Percentiles rank a stretch among this genome's conserved stretches.
Evolutionary conservation across 2,329 filamentous ascomycete species (phyloP).

Genomic region (Colletotrichum euphorbiae): DNA sequence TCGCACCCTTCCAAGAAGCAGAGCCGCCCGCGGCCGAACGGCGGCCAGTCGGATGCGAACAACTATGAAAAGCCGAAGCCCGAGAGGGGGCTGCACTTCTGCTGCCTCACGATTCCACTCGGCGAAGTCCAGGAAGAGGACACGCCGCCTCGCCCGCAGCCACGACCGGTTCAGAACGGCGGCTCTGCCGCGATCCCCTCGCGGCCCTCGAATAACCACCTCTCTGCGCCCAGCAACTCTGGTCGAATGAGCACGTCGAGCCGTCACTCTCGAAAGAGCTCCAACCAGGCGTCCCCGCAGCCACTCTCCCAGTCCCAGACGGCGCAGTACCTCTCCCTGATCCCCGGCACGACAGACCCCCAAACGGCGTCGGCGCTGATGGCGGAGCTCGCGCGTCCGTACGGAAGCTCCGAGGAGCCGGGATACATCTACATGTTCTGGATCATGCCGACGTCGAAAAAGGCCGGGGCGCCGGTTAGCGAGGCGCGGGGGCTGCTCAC

Average conservation of each 20-base stretch:
- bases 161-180: conserved; percentile 56
- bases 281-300: conserved; percentile 46
- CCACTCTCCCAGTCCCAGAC: conserved; percentile 50
- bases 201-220: conserved; percentile 37
- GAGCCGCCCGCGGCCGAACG: conserved; percentile 42
- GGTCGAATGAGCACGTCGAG: conserved; percentile 41
- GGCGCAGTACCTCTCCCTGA: conserved; percentile 70
- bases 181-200: conserved; percentile 31
- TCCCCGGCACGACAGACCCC: conserved; percentile 75
- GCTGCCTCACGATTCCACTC: conserved; percentile 64
- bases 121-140: conserved; percentile 53
- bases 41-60: conserved; percentile 21
- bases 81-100: conserved; percentile 54
- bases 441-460: conserved; percentile 77
- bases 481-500: conserved; percentile 69
- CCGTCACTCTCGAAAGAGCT: conserved; percentile 46
- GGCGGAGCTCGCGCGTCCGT: conserved; percentile 79
- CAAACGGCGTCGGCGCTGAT: conserved; percentile 77
- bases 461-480: conserved; percentile 66
- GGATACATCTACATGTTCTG: conserved; percentile 99
- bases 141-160: conserved; percentile 56
- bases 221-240: conserved; percentile 34
- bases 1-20: conserved; percentile 53
- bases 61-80: conserved; percentile 42
- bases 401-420: conserved; percentile 74